Evolutionary conservation across 495 filamentous ascomycete genomes (phyloP), one percentile per base, ranked within the genome.

Genomic region (Penicillium odoratum): DNA sequence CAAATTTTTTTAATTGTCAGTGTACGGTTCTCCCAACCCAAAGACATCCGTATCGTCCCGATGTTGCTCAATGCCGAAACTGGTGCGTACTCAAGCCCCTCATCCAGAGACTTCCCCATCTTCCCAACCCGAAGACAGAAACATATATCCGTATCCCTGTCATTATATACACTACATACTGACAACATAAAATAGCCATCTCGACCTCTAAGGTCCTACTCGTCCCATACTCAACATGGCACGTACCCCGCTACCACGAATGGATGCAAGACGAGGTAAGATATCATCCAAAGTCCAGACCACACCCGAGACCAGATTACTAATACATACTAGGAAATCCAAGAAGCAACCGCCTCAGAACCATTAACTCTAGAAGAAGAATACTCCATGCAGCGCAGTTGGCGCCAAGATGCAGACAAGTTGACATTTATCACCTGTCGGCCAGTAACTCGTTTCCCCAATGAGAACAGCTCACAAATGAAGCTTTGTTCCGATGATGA

Each of bases 211-310:
- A 74, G 42, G 73, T 88, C 45, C 78, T 94, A 18, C 79, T 97
- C 31, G 91, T 96, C 42, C 92, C 92, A 6, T 97, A 97, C 66
- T 90, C 88, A 36, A 72, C 74, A 54, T 85, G 84, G 72, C 92
- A 97, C 75, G 92, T 97, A 34, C 80, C 79, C 8, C 85, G 78
- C 3, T 97, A 97, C 62, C 89, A 96, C 61, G 74, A 83, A 65
- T 97, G 92, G 92, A 96, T 97, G 92, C 79, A 93, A 78, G 88
- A 94, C 63, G 81, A 86, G 55, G 91, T 93, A 75, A 52, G 68
- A 57, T n/a, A 3, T 7, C 1, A n/a, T 40, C 29, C 42, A 29
- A 9, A 33, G 7, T 40, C 29, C 42, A 29, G 13, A 33, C 4
- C 15, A 21, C 29, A 31, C 53, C 11, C 30, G 11, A 15, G 4